Percentiles rank a stretch among this genome's conserved stretches.
phyloP scores from a whole-genome alignment of 805 yeast genomes.

The Nakazawaea laoshanensis region DNA sequence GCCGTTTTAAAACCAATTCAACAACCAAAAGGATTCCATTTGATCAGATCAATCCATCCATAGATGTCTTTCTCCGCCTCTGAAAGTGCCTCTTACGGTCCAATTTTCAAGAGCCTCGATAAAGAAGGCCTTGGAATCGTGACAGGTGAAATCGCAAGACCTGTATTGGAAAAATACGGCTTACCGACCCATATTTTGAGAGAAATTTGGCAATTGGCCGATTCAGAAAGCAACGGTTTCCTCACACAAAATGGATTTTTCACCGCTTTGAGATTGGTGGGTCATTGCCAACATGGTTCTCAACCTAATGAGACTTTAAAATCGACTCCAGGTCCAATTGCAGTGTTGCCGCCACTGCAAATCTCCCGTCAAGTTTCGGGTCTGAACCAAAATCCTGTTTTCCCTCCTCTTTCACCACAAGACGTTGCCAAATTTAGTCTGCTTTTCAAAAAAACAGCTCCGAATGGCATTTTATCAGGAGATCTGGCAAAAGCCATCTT shows the following conservation, averaged over 20 bases:
- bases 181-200: conserved; percentile 72
- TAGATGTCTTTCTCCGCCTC: conserved; percentile 64
- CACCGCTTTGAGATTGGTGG: conserved; percentile 82
- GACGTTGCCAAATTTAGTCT: conserved; percentile 62
- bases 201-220: conserved; percentile 94
- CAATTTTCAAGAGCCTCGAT: conserved; percentile 72
- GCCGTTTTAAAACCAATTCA: too few species aligned
- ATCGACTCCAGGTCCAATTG: conserved; percentile 54
- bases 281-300: conserved; percentile 73
- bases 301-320: conserved; percentile 45
- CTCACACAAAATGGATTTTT: conserved; percentile 75
- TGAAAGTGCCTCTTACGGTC: conserved; percentile 69
- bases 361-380: conserved; percentile 1
- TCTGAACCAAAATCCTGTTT: conserved; percentile 16
- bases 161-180: conserved; percentile 79
- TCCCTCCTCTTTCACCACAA: conserved; percentile 45
- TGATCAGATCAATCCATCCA: too few species aligned
- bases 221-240: conserved; percentile 78
- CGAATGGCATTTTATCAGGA: conserved; percentile 56
- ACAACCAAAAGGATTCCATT: too few species aligned
- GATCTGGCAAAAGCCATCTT: conserved; percentile 79
- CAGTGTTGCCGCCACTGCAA: conserved; percentile 34
- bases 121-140: conserved; percentile 71
- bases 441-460: conserved; percentile 64
- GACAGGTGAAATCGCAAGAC: conserved; percentile 81